Evolutionary conservation across 2,329 filamentous ascomycete species (phyloP), one percentile per base, ranked within the genome.

Genomic region (Fusarium xylarioides): DNA sequence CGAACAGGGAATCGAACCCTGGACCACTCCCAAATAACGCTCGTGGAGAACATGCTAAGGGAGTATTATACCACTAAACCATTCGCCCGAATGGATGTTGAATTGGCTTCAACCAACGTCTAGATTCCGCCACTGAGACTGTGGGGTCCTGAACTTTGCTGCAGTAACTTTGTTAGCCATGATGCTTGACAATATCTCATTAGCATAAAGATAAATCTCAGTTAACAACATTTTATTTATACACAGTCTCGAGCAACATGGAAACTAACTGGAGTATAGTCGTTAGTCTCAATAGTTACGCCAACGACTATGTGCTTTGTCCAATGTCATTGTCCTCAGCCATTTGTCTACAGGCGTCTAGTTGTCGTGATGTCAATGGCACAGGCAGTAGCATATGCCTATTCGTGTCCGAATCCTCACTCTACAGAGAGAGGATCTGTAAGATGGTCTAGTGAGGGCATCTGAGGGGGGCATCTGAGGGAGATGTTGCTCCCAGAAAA

Each of bases 21-120:
- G 69, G 69, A 72, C 69, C 69, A 72, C 69, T 73, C 69, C 69
- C 69, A 71, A 26, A 32, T 11, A 7, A 28, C 49, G 52, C 14
- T 28, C 18, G 1, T 28, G 3, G 11, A 23, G 30, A 71, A 40
- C 43, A 53, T 73, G 69, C 69, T 73, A 72, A 72, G 69, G 69
- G 69, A 71, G 69, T 71, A 71, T 72, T 73, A 72, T 73, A 73
- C 70, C 70, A 73, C 70, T 72, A 71, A 71, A 71, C 69, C 69
- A 71, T 71, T 72, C 69, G 69, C 68, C 68, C 69, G 62, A 54
- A 58, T 47, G 38, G 38, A 71, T 71, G 11, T 0, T 19, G 2
- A 1, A 4, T 0, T 7, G 11, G 0, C 8, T 8, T 15, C 16
- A 23, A 50, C 12, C 15, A 8, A 1, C 2, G 0, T 14, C 4